Evolutionary conservation across 192 early-diverging fungal species (phyloP), one percentile per base, ranked within the genome.

Genomic region (Umbelopsis vinacea): DNA sequence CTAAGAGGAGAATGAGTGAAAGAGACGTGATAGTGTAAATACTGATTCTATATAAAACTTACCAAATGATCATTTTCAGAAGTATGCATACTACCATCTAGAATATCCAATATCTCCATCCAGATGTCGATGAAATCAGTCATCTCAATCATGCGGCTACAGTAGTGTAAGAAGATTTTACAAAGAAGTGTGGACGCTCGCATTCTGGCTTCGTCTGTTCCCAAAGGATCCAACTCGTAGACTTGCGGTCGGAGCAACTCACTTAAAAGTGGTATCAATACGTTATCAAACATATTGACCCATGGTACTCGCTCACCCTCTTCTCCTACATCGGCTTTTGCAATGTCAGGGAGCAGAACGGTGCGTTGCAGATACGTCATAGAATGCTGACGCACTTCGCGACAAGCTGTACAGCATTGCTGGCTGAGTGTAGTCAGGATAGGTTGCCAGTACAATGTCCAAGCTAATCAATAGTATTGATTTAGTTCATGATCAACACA

Each of bases 181-280:
- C 88, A 90, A 23, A 93, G 71, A 68, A 94, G 75, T 4, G 82
- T 89, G 0, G 82, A 82, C n/a, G 88, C 90, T 46, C 91, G 78
- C 74, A 90, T 89, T 50, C 90, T 70, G n/a, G 92, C 91, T 79
- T 94, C 93, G 37, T 92, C 91, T 10, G 43, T 47, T 12, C 88
- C 89, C 26, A 66, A 63, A 7, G 89, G 85, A 68, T 93, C 92
- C 29, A 79, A 71, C 50, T 90, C 82, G 11, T 84, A 86, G 47
- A 91, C 80, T 69, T 94, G 94, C 0, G 91, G 89, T 19, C 92
- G 87, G 75, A 95, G 81, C 17, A 98, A 76, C 78, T 93, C 88
- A 53, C 95, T 92, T 63, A 98, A 84, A 52, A 97, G 73, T 38
- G 95, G 95, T 79, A 98, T 95, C 67, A 98, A 72, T 17, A 97